Evolutionary conservation across 1,139 yeast species (phyloP), one percentile per base, ranked within the genome.

Genomic region (Blastobotrys buckinghamii): DNA sequence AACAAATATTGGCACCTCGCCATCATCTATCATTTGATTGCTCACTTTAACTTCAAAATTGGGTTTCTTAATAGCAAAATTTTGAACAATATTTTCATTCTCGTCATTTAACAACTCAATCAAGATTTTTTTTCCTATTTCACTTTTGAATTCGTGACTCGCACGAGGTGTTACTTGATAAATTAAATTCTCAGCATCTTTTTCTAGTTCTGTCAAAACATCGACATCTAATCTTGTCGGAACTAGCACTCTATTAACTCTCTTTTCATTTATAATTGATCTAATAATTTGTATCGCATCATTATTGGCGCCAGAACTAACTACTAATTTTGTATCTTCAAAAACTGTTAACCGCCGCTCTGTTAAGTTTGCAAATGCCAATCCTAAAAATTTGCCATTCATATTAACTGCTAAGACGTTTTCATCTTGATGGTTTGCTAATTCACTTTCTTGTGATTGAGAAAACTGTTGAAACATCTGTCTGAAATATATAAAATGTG

Each of bases 161-260:
- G 44, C 30, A 7, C 44, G 27, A 9, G 15, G 29, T 27, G 33
- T 22, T 13, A 41, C n/a, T 27, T n/a, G 29, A 33, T 24, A 41
- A 6, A 30, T 16, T 29, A 30, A 13, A 12, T n/a, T 8, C 19
- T 41, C 44, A 22, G 38, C 44, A 27, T 41, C 44, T 30, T 41
- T 32, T 9, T 41, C 44, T 10, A 41, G 9, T 17, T 41, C 24
- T 2, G 44, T 15, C 10, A 27, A 6, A 6, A 41, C 10, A 12
- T 33, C 30, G 4, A 13, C 9, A 19, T 32, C 38, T 17, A 41
- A 41, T 17, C 26, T 12, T 4, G 44, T 20, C 16, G 44, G 29
- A 5, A 41, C 37, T 19, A 41, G 4, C 12, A 41, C 29, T 27
- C 16, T 41, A 17, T 26, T 17, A 12, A 27, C 20, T 13, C 24